Conservation (phyloP, 345 rosid species). For the Pistacia integerrima region DNA sequence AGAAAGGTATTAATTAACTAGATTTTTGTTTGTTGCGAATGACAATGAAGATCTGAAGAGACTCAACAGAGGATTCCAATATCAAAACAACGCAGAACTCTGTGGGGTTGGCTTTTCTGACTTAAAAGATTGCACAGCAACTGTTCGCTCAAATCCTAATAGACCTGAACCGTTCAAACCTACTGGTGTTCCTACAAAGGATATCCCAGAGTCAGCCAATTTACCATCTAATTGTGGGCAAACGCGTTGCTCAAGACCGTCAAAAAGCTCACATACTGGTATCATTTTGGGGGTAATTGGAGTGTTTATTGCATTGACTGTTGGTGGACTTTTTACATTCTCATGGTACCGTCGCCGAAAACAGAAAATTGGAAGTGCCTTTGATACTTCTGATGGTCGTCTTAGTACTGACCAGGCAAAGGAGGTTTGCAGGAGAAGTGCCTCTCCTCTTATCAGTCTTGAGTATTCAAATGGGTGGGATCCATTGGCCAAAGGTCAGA, state of each 20-base stretch:
- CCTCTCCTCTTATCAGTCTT: conserved; percentile 77
- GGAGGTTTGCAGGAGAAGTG: conserved; percentile 60
- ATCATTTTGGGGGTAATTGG: conserved; percentile 53
- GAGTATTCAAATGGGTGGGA: conserved; percentile 98
- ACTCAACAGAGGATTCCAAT: conserved; percentile 68
- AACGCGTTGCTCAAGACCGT: conserved; percentile 33
- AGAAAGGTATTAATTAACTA: neutral
- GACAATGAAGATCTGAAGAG: conserved; percentile 67
- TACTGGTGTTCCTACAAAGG: conserved; percentile 33
- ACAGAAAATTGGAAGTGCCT: conserved; percentile 69
- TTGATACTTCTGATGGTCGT: conserved; percentile 58
- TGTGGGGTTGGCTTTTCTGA: conserved; percentile 74
- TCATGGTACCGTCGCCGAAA: conserved; percentile 62
- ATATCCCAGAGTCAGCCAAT: conserved; percentile 70
- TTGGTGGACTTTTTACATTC: conserved; percentile 50
- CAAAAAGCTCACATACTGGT: conserved; percentile 40
- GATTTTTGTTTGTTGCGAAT: conserved; percentile 9
- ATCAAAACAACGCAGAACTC: conserved; percentile 65
- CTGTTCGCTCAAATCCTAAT: conserved; percentile 33
- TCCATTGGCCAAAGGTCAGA: conserved; percentile 67
- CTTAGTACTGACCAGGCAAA: conserved; percentile 65
- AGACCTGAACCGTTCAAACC: conserved; percentile 77
- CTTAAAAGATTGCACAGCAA: conserved; percentile 53
- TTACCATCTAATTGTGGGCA: conserved; percentile 50
- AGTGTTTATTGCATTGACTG: conserved; percentile 36